These are phyloP conservation scores for slime mould (Dictyostelium discoideum) DNA, from an alignment of 78 protist species.

Conservation along the genomic window DNA sequence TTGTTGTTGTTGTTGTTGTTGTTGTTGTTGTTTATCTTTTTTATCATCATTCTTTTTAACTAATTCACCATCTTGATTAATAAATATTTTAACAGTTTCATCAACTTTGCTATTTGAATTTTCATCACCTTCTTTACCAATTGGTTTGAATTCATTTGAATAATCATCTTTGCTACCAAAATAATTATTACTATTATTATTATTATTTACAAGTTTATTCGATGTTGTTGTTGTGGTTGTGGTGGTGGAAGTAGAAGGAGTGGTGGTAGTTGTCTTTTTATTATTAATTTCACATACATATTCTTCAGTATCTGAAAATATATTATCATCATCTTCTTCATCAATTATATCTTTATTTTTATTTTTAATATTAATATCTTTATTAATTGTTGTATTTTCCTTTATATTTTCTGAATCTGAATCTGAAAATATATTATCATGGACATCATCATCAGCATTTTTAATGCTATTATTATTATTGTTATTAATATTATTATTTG, in stretches of 20 bases:
- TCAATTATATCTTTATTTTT: neutral
- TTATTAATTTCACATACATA: conserved; percentile 19
- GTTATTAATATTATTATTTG: neutral
- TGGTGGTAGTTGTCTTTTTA: neutral
- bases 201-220: neutral
- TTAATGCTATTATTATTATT: neutral
- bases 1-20: no score
- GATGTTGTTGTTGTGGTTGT: neutral
- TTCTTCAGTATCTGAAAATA: conserved; percentile 70
- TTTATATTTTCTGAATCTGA: neutral
- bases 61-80: neutral
- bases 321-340: conserved; percentile 5
- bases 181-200: neutral
- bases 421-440: neutral
- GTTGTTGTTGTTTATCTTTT: no score
- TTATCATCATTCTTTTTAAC: neutral
- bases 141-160: conserved; percentile 17
- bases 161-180: conserved; percentile 17
- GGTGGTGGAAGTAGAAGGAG: no score
- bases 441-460: neutral
- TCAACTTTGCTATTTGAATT: neutral
- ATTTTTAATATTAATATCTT: no score
- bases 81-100: neutral
- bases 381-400: neutral
- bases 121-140: conserved; percentile 40